Percentiles rank a stretch among this genome's conserved stretches.
These are phyloP conservation scores for Beauveria bassiana DNA, from an alignment of 2,329 filamentous ascomycete genomes.

Conservation along the genomic window DNA sequence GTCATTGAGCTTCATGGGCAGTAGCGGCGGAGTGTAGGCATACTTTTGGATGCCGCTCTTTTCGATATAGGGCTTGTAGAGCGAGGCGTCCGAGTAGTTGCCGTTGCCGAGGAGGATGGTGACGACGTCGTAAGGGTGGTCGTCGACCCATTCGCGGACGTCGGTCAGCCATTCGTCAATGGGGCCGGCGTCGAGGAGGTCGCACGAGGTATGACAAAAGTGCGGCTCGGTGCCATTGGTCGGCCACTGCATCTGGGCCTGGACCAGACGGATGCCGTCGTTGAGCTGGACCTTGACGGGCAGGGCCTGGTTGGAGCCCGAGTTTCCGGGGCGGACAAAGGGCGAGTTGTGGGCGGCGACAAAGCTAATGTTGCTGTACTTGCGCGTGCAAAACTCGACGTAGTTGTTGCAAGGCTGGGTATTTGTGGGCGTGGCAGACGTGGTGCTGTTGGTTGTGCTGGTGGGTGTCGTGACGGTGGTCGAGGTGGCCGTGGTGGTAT, in stretches of 20 bases:
- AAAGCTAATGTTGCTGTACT: conserved; percentile 75
- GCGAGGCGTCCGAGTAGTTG: conserved; percentile 56
- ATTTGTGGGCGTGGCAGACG: conserved; percentile 48
- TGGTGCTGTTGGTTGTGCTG: conserved; percentile 21
- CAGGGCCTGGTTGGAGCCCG: conserved; percentile 67
- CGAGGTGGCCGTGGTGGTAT: conserved; percentile 25
- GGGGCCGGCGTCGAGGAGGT: conserved; percentile 72
- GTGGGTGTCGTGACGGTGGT: conserved; percentile 22
- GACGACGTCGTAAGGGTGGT: conserved; percentile 78
- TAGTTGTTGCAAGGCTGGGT: conserved; percentile 75
- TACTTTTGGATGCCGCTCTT: conserved; percentile 64
- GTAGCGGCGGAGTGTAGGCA: conserved; percentile 62
- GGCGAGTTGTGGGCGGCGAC: conserved; percentile 76
- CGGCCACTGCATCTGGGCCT: conserved; percentile 56
- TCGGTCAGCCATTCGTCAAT: conserved; percentile 64
- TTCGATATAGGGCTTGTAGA: conserved; percentile 64
- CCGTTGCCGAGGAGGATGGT: conserved; percentile 81
- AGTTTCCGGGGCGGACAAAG: conserved; percentile 62
- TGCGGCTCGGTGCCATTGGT: conserved; percentile 46
- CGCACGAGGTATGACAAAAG: conserved; percentile 81
- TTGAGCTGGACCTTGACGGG: conserved; percentile 64
- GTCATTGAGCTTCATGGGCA: conserved; percentile 63
- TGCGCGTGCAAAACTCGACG: conserved; percentile 65
- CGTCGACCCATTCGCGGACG: conserved; percentile 64
- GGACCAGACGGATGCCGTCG: conserved; percentile 62